These are phyloP conservation scores for Rusavskia elegans DNA, from an alignment of 495 filamentous ascomycete species.

Conservation along the genomic window DNA sequence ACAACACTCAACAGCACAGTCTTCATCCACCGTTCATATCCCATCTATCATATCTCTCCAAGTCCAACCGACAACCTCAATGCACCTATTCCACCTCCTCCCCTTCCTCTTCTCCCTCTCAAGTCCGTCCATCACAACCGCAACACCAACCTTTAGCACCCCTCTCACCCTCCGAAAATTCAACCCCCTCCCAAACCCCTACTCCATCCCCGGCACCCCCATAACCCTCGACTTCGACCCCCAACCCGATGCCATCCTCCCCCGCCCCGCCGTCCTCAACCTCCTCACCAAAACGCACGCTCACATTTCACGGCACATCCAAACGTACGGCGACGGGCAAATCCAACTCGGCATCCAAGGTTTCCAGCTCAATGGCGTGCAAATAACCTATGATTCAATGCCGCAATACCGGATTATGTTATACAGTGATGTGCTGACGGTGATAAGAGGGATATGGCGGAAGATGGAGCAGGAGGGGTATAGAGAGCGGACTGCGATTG, in stretches of 20 bases:
- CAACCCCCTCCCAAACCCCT: not conserved
- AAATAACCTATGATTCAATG: not conserved
- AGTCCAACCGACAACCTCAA: too few species aligned
- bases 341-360: not conserved
- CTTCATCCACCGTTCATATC: too few species aligned
- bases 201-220: not conserved
- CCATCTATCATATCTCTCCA: too few species aligned
- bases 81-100: too few species aligned
- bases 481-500: not conserved
- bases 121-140: not conserved
- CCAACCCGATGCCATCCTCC: not conserved
- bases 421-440: not conserved
- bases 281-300: not conserved
- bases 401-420: not conserved
- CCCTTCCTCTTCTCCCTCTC: not conserved
- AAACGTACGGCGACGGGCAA: not conserved
- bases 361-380: not conserved
- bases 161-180: not conserved
- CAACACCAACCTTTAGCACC: not conserved
- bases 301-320: not conserved
- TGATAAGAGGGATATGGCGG: not conserved
- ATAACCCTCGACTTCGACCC: not conserved
- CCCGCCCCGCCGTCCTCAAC: not conserved
- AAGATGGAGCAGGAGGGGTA: not conserved
- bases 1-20: too few species aligned